Evolutionary conservation across 495 filamentous ascomycete species (phyloP).

Genomic region (Xylaria scruposa): DNA sequence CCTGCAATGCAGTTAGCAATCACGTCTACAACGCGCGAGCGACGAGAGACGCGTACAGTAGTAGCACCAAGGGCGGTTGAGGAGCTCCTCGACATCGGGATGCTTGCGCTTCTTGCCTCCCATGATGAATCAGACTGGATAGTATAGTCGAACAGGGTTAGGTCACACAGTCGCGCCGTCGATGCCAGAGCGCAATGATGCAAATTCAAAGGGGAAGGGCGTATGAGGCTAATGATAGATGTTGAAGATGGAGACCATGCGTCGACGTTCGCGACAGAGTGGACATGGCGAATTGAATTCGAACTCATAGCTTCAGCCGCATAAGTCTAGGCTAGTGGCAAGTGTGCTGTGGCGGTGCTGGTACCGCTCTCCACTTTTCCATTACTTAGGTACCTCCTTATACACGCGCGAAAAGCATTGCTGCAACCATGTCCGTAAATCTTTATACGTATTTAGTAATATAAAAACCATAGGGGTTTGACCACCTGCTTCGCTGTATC

Average conservation of each 20-base stretch:
- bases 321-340: not conserved
- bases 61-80: conserved; percentile 94
- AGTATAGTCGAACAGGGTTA: not conserved
- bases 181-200: not conserved
- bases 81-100: conserved; percentile 84
- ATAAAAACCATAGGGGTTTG: no score
- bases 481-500: no score
- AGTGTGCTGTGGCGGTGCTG: conserved; percentile 16
- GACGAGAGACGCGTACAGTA: conserved; percentile 67
- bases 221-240: not conserved
- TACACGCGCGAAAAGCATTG: no score
- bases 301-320: conserved; percentile 19
- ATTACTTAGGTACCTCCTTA: not conserved
- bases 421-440: no score
- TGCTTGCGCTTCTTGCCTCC: conserved; percentile 81
- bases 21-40: conserved; percentile 4
- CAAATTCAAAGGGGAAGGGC: not conserved
- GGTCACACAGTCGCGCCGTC: not conserved
- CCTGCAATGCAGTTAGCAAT: conserved; percentile 41
- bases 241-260: conserved; percentile 10
- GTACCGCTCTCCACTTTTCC: not conserved
- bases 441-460: no score
- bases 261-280: conserved; percentile 19
- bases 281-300: not conserved
- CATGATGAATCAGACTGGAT: conserved; percentile 55